These are phyloP conservation scores for Rhipidocladum racemiflorum DNA, from an alignment of 176 grass and related monocot genomes.

Conservation along the genomic window DNA sequence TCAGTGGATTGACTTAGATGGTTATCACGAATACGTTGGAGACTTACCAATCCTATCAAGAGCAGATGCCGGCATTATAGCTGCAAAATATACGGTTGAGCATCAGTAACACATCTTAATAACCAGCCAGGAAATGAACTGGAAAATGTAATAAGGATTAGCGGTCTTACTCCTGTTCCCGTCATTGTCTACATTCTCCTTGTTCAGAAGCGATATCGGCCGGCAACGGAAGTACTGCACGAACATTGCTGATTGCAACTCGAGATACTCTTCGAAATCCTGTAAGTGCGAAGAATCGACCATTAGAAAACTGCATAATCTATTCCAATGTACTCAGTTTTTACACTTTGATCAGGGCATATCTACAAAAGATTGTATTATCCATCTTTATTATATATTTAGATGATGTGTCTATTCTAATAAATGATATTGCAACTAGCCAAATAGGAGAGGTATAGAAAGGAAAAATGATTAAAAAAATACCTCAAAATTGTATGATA, in stretches of 20 bases:
- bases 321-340: no score
- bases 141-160: no score
- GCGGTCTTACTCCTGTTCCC: background rate
- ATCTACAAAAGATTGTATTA: no score
- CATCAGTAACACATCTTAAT: background rate
- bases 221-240: conserved; percentile 32
- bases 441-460: no score
- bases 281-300: background rate
- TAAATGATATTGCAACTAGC: no score
- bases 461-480: no score
- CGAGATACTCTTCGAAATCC: conserved; percentile 32
- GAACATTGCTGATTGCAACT: background rate
- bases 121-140: background rate
- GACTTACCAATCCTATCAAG: conserved; percentile 51
- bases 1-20: background rate
- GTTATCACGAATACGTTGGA: background rate
- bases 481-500: no score
- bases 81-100: conserved; percentile 16
- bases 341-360: no score
- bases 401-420: no score
- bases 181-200: background rate
- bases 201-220: background rate
- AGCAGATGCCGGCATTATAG: conserved; percentile 71
- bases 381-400: no score
- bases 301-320: background rate